phyloP scores from a whole-genome alignment of 2,329 filamentous ascomycete genomes.

The Parascedosporium putredinis region DNA sequence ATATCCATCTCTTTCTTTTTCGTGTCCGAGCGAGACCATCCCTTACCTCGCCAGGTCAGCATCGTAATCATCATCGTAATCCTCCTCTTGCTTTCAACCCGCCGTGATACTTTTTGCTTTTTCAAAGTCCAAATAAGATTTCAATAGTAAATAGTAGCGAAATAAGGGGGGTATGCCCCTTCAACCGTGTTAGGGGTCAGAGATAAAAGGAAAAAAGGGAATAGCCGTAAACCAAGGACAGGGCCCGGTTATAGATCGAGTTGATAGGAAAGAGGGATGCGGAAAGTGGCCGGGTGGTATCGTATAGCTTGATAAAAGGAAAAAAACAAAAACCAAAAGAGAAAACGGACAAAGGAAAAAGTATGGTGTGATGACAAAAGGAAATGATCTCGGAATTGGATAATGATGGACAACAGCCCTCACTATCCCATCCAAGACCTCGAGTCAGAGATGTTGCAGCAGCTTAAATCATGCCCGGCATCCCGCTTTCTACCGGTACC shows the following conservation, averaged over 20 bases:
- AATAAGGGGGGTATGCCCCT: neutral
- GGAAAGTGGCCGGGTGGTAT: no score
- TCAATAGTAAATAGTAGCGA: neutral
- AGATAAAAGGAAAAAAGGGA: no score
- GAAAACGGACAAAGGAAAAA: no score
- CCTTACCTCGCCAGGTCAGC: neutral
- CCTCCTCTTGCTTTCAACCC: neutral
- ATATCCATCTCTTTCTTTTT: neutral
- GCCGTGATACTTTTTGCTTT: neutral
- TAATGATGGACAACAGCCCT: no score
- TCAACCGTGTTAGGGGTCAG: neutral
- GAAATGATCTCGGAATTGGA: slow-evolving; percentile 8
- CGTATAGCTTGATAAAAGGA: no score
- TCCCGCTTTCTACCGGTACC: slow-evolving; percentile 14
- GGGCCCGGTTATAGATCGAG: no score
- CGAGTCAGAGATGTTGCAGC: no score
- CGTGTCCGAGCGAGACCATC: neutral
- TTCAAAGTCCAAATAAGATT: neutral
- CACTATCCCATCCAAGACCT: no score
- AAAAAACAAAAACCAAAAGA: no score
- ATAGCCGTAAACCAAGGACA: no score
- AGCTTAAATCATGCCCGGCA: slow-evolving; percentile 12
- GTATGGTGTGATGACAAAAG: no score
- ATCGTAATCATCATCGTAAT: neutral
- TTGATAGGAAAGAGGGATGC: no score